These are phyloP conservation scores for Aspergillus nidulans DNA, from an alignment of 495 filamentous ascomycete species.

Conservation along the genomic window DNA sequence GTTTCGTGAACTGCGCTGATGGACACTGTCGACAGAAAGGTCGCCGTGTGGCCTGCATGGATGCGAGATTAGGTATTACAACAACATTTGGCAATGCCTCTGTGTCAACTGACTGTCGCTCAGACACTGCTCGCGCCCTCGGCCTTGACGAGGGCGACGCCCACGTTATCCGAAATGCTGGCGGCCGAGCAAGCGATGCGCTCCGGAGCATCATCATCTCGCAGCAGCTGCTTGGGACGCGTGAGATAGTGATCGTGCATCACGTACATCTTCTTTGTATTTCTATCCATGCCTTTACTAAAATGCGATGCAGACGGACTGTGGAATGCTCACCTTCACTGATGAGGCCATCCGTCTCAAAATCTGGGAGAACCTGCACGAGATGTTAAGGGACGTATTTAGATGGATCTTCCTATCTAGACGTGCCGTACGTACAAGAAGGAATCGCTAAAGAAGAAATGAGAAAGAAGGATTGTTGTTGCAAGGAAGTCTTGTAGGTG, in stretches of 20 bases:
- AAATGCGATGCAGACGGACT: constrained; percentile 44
- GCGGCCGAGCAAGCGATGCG: constrained; percentile 62
- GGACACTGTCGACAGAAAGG: constrained; percentile 18
- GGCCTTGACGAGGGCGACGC: constrained; percentile 74
- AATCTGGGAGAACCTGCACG: constrained; percentile 56
- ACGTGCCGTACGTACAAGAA: no score
- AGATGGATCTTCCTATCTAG: no score
- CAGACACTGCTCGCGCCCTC: constrained; percentile 62
- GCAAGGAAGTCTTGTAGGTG: no score
- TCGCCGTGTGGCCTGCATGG: constrained; percentile 70
- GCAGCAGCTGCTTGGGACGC: constrained; percentile 76
- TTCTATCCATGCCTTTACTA: background rate
- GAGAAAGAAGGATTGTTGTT: no score
- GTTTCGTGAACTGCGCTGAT: background rate
- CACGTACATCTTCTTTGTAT: constrained; percentile 37
- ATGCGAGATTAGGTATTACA: constrained; percentile 60
- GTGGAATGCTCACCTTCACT: constrained; percentile 77
- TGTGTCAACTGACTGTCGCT: background rate
- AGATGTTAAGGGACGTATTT: no score
- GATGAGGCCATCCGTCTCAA: constrained; percentile 57
- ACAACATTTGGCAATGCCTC: background rate
- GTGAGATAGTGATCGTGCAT: constrained; percentile 72
- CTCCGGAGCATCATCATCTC: constrained; percentile 74
- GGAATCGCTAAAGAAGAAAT: no score
- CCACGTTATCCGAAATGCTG: constrained; percentile 77